phyloP scores from a whole-genome alignment of 257 asterid species.

The Petunia axillaris region DNA sequence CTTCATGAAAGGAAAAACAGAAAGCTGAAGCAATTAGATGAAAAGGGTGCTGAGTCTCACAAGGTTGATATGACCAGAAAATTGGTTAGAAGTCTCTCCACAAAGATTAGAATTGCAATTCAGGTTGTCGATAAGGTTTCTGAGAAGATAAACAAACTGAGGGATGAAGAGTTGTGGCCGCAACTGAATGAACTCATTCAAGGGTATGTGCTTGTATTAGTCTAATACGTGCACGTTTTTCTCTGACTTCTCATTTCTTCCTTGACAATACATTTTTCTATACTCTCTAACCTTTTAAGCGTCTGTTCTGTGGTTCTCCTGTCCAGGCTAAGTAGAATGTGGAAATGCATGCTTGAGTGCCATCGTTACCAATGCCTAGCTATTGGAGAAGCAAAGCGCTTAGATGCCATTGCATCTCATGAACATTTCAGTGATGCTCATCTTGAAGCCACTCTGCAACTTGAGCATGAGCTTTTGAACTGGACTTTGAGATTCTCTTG shows the following conservation, averaged over 20 bases:
- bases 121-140: slow-evolving; percentile 94
- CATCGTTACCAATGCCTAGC: slow-evolving; percentile 84
- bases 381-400: slow-evolving; percentile 70
- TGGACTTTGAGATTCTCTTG: slow-evolving; percentile 83
- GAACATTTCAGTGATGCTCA: slow-evolving; percentile 73
- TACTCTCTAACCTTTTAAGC: neutral
- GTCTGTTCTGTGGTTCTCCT: neutral
- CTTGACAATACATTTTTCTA: neutral
- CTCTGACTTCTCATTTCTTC: neutral
- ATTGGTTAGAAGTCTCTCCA: slow-evolving; percentile 72
- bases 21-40: slow-evolving; percentile 69
- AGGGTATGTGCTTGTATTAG: slow-evolving; percentile 54
- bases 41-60: slow-evolving; percentile 83
- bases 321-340: slow-evolving; percentile 75
- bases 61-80: slow-evolving; percentile 80
- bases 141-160: slow-evolving; percentile 74
- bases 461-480: slow-evolving; percentile 74
- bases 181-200: slow-evolving; percentile 81
- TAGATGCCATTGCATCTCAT: slow-evolving; percentile 71
- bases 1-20: slow-evolving; percentile 66
- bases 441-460: slow-evolving; percentile 79
- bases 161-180: slow-evolving; percentile 98
- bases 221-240: neutral
- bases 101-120: slow-evolving; percentile 87
- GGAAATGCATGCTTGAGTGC: slow-evolving; percentile 94